These are phyloP conservation scores for Ophiorrhiza pumila DNA, from an alignment of 257 asterid species.

Conservation along the genomic window DNA sequence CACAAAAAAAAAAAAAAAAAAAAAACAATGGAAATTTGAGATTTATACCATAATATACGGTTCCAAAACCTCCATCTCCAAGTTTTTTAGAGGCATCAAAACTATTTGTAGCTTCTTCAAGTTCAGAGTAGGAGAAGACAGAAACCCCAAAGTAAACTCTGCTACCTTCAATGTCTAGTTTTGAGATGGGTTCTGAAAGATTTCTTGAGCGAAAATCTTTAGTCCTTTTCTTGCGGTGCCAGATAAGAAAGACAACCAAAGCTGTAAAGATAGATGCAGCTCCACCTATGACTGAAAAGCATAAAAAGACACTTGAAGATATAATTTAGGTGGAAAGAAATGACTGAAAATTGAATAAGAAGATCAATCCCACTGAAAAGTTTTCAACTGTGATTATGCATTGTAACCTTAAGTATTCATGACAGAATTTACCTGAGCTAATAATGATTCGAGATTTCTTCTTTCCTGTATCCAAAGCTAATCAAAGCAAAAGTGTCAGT, in stretches of 20 bases:
- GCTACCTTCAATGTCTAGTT: slow-evolving; percentile 37
- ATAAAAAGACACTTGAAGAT: slow-evolving; percentile 12
- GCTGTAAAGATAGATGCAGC: slow-evolving; percentile 23
- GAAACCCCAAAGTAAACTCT: slow-evolving; percentile 48
- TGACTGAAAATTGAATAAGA: background rate
- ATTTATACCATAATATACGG: slow-evolving; percentile 66
- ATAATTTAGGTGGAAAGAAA: background rate
- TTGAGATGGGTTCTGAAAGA: slow-evolving; percentile 38
- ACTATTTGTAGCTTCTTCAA: slow-evolving; percentile 51
- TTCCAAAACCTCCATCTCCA: slow-evolving; percentile 85
- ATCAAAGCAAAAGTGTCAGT: too few species aligned
- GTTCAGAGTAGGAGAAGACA: slow-evolving; percentile 58
- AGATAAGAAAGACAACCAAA: slow-evolving; percentile 9
- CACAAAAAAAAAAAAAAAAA: too few species aligned
- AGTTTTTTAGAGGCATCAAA: slow-evolving; percentile 59
- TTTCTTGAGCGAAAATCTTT: slow-evolving; percentile 27
- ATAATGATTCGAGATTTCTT: too few species aligned
- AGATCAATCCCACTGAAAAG: background rate
- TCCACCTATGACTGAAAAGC: slow-evolving; percentile 36
- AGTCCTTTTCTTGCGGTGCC: slow-evolving; percentile 34
- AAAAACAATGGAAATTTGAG: background rate
- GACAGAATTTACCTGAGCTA: too few species aligned
- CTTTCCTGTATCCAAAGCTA: too few species aligned
- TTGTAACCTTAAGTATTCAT: too few species aligned
- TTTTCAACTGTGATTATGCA: background rate